Conservation (phyloP, 2,329 filamentous ascomycete genomes). For the Monosporascus ibericus region DNA sequence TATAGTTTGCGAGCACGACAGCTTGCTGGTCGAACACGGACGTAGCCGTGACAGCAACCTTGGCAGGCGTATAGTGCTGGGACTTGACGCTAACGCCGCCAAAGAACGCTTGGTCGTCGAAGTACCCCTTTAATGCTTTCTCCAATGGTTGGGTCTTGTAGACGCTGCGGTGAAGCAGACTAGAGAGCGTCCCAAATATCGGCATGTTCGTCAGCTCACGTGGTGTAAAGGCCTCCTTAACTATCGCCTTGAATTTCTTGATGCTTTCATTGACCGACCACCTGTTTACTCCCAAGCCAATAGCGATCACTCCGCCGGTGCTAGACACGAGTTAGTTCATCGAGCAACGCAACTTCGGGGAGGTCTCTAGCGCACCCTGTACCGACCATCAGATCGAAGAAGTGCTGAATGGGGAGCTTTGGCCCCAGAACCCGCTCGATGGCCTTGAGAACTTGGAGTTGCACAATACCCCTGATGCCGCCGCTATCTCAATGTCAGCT, state of each 20-base stretch:
- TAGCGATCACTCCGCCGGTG: conserved; percentile 24
- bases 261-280: conserved; percentile 23
- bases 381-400: conserved; percentile 27
- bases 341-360: not conserved
- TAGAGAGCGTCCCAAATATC: conserved; percentile 21
- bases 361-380: conserved; percentile 17
- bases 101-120: conserved; percentile 25
- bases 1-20: conserved; percentile 27
- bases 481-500: conserved; percentile 12
- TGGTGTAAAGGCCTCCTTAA: conserved; percentile 20
- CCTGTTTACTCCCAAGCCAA: conserved; percentile 26
- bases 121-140: conserved; percentile 19
- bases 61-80: conserved; percentile 15
- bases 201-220: conserved; percentile 24
- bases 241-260: conserved; percentile 25
- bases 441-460: conserved; percentile 22
- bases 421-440: conserved; percentile 24
- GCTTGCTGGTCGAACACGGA: conserved; percentile 15
- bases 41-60: conserved; percentile 23
- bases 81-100: conserved; percentile 21
- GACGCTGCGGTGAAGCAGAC: conserved; percentile 24
- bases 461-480: conserved; percentile 22
- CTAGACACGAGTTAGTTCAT: conserved; percentile 9
- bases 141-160: conserved; percentile 25
- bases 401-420: conserved; percentile 24